Evolutionary conservation across 331 rosid species (phyloP).

Genomic region (Acacia pycnantha): DNA sequence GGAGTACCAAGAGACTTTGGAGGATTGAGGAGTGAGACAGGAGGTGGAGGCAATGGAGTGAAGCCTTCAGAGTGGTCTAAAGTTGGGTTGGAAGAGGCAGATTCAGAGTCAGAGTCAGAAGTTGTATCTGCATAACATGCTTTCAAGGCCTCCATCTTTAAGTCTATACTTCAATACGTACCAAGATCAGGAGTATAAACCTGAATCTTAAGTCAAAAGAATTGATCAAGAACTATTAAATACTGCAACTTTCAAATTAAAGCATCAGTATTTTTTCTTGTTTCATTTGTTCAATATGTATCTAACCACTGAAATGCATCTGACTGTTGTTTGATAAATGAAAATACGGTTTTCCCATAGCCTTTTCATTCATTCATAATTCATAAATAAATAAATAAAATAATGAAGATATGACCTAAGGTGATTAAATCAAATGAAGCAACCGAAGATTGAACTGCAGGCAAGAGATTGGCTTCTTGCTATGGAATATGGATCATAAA

Average conservation of each 20-base stretch:
- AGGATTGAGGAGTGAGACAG: constrained; percentile 57
- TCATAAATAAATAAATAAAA: not conserved
- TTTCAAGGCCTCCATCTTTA: constrained; percentile 66
- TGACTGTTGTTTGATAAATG: not conserved
- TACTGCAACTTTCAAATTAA: constrained; percentile 4
- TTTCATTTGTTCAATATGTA: constrained; percentile 1
- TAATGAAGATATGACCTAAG: not conserved
- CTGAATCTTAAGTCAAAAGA: constrained; percentile 21
- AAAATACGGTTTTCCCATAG: not conserved
- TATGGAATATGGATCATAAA: not conserved
- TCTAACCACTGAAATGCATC: not conserved
- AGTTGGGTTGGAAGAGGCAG: constrained; percentile 34
- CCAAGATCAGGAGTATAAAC: constrained; percentile 4
- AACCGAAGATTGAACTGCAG: not conserved
- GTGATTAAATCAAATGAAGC: constrained; percentile 3
- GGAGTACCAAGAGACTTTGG: constrained; percentile 49
- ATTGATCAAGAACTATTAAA: not conserved
- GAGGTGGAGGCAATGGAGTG: constrained; percentile 68
- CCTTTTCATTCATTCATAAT: not conserved
- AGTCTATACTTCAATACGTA: not conserved
- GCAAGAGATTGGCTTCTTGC: not conserved
- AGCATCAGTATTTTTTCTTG: not conserved
- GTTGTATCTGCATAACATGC: constrained; percentile 66
- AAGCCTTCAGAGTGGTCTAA: constrained; percentile 2
- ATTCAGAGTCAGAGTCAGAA: constrained; percentile 62